A percentile compares a stretch with the other conserved stretches of the same genome.
Evolutionary conservation across 257 asterid species (phyloP).

Genomic region (Plantago major): DNA sequence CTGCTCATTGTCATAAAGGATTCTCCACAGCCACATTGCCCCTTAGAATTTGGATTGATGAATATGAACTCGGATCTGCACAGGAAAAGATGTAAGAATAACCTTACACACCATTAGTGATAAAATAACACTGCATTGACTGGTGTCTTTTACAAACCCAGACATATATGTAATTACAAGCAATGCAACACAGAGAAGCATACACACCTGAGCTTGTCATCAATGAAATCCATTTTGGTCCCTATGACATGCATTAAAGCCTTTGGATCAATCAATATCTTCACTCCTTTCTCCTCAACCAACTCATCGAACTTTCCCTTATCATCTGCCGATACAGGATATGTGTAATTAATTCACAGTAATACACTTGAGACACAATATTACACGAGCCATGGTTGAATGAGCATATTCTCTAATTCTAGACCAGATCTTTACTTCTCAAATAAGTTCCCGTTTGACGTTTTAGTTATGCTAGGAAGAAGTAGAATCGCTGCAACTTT

Average conservation of each 20-base stretch:
- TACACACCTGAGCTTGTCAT: slow-evolving; percentile 54
- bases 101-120: neutral
- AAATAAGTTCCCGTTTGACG: no score
- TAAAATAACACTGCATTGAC: no score
- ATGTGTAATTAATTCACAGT: neutral
- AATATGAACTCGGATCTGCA: slow-evolving; percentile 89
- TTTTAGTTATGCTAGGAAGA: no score
- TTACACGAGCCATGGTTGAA: no score
- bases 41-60: slow-evolving; percentile 81
- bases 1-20: slow-evolving; percentile 80
- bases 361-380: neutral
- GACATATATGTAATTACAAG: neutral
- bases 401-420: no score
- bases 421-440: no score
- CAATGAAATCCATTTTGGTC: slow-evolving; percentile 65
- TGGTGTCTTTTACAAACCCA: neutral
- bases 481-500: no score
- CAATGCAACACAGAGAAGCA: no score
- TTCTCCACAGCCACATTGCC: slow-evolving; percentile 97
- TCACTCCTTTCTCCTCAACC: slow-evolving; percentile 75
- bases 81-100: slow-evolving; percentile 17
- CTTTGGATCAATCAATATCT: slow-evolving; percentile 55
- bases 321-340: slow-evolving; percentile 48
- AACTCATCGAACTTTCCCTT: slow-evolving; percentile 88
- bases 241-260: slow-evolving; percentile 72